phyloP scores from a whole-genome alignment of 306 rosid species.

The Lithocarpus polystachyus region DNA sequence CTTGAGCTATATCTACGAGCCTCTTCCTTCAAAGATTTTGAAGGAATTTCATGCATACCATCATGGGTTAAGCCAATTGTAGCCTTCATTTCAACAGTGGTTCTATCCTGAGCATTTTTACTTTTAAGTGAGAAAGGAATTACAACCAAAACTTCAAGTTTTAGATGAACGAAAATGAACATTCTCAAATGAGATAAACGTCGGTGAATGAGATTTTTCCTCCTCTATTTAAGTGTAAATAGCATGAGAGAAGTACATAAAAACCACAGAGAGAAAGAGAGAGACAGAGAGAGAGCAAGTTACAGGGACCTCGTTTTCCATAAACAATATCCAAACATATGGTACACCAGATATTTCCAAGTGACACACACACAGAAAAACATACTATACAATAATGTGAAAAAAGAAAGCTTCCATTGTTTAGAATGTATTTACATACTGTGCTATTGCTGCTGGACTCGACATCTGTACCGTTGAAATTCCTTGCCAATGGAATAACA shows the following conservation, averaged over 20 bases:
- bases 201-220: background rate
- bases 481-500: conserved; percentile 85
- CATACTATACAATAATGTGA: background rate
- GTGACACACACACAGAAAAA: background rate
- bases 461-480: conserved; percentile 59
- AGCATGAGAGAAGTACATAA: background rate
- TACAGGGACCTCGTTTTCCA: background rate
- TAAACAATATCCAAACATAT: background rate
- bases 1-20: conserved; percentile 59
- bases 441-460: conserved; percentile 54
- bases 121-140: conserved; percentile 8
- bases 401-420: background rate
- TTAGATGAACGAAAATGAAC: background rate
- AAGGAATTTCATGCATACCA: conserved; percentile 33
- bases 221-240: background rate
- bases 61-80: conserved; percentile 35
- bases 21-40: conserved; percentile 57
- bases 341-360: background rate
- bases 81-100: conserved; percentile 60
- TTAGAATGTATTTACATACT: conserved; percentile 39
- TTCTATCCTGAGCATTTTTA: conserved; percentile 52
- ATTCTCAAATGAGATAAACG: background rate
- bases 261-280: background rate
- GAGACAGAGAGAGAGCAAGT: background rate
- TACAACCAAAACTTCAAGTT: background rate